phyloP scores from a whole-genome alignment of 306 rosid genomes.

The Cicer bijugum region DNA sequence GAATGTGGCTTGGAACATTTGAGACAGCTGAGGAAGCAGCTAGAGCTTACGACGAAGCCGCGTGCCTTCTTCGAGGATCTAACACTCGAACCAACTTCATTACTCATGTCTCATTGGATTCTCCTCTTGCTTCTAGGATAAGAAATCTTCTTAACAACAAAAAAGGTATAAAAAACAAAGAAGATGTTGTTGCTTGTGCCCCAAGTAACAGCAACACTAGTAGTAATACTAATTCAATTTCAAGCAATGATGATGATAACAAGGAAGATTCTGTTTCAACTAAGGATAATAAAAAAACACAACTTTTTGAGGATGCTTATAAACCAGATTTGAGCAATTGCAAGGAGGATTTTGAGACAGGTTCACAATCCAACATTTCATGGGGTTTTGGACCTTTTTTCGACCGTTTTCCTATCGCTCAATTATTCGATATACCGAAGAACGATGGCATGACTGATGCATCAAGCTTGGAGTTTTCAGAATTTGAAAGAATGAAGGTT shows the following conservation, averaged over 20 bases:
- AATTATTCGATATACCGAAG: constrained; percentile 61
- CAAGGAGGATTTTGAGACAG: constrained; percentile 46
- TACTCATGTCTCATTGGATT: constrained; percentile 74
- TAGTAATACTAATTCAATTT: constrained; percentile 3
- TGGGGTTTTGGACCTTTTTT: constrained; percentile 52
- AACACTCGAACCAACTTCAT: constrained; percentile 88
- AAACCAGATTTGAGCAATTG: constrained; percentile 75
- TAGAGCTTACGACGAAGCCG: constrained; percentile 93
- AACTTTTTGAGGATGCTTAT: constrained; percentile 60
- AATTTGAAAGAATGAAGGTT: constrained; percentile 85
- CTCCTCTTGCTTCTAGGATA: constrained; percentile 86
- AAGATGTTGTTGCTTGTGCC: constrained; percentile 25
- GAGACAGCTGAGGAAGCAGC: constrained; percentile 98
- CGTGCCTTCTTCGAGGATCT: constrained; percentile 91
- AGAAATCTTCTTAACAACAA: constrained; percentile 66
- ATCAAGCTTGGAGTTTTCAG: constrained; percentile 55
- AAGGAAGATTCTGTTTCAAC: constrained; percentile 27
- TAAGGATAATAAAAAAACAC: constrained; percentile 36
- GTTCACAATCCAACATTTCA: constrained; percentile 49
- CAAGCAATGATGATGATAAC: constrained; percentile 34
- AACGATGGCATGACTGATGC: constrained; percentile 30
- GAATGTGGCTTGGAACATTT: constrained; percentile 99
- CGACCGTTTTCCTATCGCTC: constrained; percentile 59
- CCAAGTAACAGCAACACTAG: constrained; percentile 23
- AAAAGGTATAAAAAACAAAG: constrained; percentile 46